phyloP scores from a whole-genome alignment of 208 protist genomes.

The Strigomonas oncopelti region DNA sequence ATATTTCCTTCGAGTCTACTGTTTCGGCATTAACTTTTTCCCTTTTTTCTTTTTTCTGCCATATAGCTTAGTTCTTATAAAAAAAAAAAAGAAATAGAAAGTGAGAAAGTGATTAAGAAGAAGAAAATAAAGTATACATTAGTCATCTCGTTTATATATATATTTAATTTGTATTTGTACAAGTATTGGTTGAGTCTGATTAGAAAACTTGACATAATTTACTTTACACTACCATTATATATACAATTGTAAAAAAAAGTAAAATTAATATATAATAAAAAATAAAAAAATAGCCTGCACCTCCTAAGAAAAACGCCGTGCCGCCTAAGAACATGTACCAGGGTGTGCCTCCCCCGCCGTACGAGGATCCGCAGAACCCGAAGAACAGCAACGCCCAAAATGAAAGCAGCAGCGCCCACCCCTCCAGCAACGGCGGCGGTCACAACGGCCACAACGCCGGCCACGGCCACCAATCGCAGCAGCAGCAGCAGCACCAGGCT shows the following conservation, averaged over 20 bases:
- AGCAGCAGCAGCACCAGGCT: too few relatives aligned
- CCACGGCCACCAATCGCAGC: not conserved
- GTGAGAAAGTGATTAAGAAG: not conserved
- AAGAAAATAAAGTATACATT: too few relatives aligned
- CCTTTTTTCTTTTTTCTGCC: constrained; percentile 11
- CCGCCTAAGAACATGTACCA: constrained; percentile 29
- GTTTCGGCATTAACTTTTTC: constrained; percentile 3
- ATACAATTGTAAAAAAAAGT: not conserved
- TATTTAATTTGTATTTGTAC: not conserved
- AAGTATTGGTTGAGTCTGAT: not conserved
- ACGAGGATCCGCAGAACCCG: constrained; percentile 12
- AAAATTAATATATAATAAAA: not conserved
- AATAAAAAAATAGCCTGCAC: not conserved
- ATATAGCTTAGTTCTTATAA: not conserved
- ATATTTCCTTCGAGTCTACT: too few relatives aligned
- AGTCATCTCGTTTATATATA: not conserved
- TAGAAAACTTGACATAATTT: not conserved
- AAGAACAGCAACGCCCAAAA: not conserved
- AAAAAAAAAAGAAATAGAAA: constrained; percentile 5
- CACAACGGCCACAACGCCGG: not conserved
- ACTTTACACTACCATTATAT: constrained; percentile 5
- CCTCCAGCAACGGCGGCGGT: not conserved
- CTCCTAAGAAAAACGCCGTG: not conserved
- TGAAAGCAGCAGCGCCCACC: not conserved
- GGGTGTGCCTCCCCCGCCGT: constrained; percentile 32